Percentiles rank a stretch among this genome's conserved stretches.
Evolutionary conservation across 208 protist species (phyloP).

Genomic region (Naegleria fowleri): DNA sequence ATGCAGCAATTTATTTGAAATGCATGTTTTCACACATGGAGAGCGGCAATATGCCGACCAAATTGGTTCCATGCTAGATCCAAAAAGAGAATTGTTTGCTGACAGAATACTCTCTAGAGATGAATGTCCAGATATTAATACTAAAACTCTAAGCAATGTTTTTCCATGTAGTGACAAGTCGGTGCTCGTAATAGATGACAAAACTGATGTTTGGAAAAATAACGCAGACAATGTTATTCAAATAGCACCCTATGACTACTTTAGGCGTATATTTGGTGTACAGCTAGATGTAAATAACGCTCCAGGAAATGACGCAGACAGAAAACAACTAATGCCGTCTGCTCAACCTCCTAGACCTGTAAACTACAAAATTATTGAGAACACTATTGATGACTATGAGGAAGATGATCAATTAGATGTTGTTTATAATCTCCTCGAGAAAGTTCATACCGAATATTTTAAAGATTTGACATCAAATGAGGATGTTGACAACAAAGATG

Average conservation of each 20-base stretch:
- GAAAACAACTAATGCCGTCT: background rate
- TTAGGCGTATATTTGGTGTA: background rate
- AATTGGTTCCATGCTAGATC: background rate
- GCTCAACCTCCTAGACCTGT: background rate
- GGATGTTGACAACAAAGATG: background rate
- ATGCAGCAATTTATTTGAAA: slow-evolving; percentile 43
- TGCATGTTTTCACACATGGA: slow-evolving; percentile 60
- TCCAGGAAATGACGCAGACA: background rate
- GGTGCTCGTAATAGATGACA: background rate
- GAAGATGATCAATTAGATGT: background rate
- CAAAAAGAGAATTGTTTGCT: background rate
- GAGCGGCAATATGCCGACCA: slow-evolving; percentile 48
- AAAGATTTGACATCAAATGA: background rate
- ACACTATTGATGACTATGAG: background rate
- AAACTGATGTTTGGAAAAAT: background rate
- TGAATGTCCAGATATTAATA: background rate
- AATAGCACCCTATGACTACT: background rate
- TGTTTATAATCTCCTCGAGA: background rate
- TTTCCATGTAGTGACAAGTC: background rate
- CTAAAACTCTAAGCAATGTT: background rate
- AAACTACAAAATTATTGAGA: background rate
- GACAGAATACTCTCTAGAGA: background rate
- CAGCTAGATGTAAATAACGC: background rate
- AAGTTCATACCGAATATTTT: background rate
- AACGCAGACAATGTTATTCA: background rate